Evolutionary conservation across 225 moss, liverwort and hornwort genomes (phyloP), one percentile per base, ranked within the genome.

Genomic region (Sphagnum contortum): DNA sequence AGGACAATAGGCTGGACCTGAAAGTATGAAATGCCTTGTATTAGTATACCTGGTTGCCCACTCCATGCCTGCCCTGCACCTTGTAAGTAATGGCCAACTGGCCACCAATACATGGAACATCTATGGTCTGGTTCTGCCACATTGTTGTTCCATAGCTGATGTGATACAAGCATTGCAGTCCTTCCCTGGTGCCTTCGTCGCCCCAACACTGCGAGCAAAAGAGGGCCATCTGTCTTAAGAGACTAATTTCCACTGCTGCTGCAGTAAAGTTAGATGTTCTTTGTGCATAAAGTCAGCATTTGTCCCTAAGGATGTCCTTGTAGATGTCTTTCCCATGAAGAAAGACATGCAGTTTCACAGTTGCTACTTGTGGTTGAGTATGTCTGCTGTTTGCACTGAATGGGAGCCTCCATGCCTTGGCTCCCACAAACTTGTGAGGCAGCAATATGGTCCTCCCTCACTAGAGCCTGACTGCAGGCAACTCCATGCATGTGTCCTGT

Each of bases 51-150:
- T 52, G 52, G 52, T 52, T 52, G 52, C 52, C 52, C 5, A 61
- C 46, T 46, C 61, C 61, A 61, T 47, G 61, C 61, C 44, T 61
- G 61, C 45, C 58, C 58, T 3, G 13, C 58, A 58, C 58, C 58
- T 11, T 61, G 61, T 61, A 8, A 10, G 11, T 45, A 61, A 4
- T 46, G 7, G 7, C 47, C 61, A 61, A 61, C 29, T 1, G 29
- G 29, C 29, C 29, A 29, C 29, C 6, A 61, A 47, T 44, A 61
- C 45, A 61, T 8, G 3, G 61, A 11, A 45, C 47, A 46, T 8
- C 44, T 8, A 60, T 4, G 44, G 44, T 3, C 44, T 60, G 59
- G 13, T 45, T n/a, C 59, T 45, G 13, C 45, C 47, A 11, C 9
- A 61, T 45, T 0, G 10, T 45, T 61, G 61, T 12, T 61, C 45